Percentiles rank a stretch among this genome's conserved stretches.
Conservation (phyloP, 768 basidiomycete genomes). For the Boletus tylopilopsis region DNA sequence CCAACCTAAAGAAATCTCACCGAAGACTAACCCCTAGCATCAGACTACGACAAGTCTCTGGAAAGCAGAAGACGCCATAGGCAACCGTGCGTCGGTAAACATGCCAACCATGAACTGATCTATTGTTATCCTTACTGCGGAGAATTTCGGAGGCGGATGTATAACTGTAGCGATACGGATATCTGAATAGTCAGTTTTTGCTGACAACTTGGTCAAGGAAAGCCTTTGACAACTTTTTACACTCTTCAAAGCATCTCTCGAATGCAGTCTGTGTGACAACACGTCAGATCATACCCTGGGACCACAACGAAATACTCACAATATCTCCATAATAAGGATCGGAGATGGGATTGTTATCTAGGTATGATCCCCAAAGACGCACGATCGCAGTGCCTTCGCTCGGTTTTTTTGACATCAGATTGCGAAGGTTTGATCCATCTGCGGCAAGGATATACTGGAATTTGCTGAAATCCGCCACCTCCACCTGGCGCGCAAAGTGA, state of each 20-base stretch:
- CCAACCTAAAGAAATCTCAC: not conserved
- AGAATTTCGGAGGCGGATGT: slow-evolving; percentile 1
- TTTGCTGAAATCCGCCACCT: slow-evolving; percentile 58
- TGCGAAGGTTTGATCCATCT: slow-evolving; percentile 70
- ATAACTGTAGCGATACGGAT: slow-evolving; percentile 1
- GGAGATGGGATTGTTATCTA: slow-evolving; percentile 64
- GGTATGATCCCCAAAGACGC: slow-evolving; percentile 77
- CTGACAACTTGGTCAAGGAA: slow-evolving; percentile 66
- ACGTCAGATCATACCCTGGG: slow-evolving; percentile 2
- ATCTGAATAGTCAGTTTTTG: slow-evolving; percentile 19
- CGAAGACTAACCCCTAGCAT: slow-evolving; percentile 5
- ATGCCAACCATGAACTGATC: slow-evolving; percentile 71
- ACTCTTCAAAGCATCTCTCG: slow-evolving; percentile 75
- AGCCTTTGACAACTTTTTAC: slow-evolving; percentile 67
- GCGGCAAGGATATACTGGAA: slow-evolving; percentile 88
- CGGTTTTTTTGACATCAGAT: slow-evolving; percentile 53
- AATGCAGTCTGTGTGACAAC: slow-evolving; percentile 53
- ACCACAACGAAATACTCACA: slow-evolving; percentile 35
- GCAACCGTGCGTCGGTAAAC: slow-evolving; percentile 74
- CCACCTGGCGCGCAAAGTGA: slow-evolving; percentile 64
- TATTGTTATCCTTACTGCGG: not conserved
- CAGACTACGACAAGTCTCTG: slow-evolving; percentile 92
- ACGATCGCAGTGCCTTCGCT: slow-evolving; percentile 57
- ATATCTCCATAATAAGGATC: slow-evolving; percentile 84
- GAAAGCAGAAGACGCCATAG: slow-evolving; percentile 82